These are phyloP conservation scores for Aspergillus ostianus DNA, from an alignment of 495 filamentous ascomycete genomes.

Conservation along the genomic window DNA sequence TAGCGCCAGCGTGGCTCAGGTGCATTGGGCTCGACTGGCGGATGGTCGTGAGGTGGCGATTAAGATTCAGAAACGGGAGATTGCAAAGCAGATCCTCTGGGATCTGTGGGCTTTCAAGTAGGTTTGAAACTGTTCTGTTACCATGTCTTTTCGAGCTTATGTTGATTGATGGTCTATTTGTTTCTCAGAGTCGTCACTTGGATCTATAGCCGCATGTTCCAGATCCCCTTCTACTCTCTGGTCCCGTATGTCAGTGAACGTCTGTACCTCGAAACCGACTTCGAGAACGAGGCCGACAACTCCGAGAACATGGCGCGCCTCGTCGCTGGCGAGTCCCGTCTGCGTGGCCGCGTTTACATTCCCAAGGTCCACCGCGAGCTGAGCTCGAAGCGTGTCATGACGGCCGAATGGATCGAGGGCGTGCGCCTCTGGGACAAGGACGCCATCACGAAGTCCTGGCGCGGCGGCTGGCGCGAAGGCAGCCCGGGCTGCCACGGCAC, in stretches of 20 bases:
- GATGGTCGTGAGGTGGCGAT: constrained; percentile 90
- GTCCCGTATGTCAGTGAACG: constrained; percentile 89
- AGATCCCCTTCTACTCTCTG: constrained; percentile 82
- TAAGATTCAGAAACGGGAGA: constrained; percentile 96
- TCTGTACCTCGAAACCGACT: constrained; percentile 88
- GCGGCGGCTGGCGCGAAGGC: constrained; percentile 69
- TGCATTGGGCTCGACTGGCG: constrained; percentile 83
- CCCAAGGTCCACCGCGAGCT: constrained; percentile 80
- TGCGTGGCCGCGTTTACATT: constrained; percentile 81
- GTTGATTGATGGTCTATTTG: constrained; percentile 8
- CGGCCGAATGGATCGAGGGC: constrained; percentile 97
- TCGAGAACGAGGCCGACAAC: constrained; percentile 85
- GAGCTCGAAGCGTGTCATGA: constrained; percentile 81
- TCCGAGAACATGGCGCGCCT: constrained; percentile 77
- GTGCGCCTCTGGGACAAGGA: constrained; percentile 88
- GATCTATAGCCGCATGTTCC: constrained; percentile 77
- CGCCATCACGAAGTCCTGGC: constrained; percentile 68
- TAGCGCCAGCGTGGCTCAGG: constrained; percentile 90
- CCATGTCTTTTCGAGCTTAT: not conserved
- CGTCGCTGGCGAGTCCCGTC: constrained; percentile 71
- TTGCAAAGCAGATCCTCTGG: constrained; percentile 83
- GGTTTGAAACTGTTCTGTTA: constrained; percentile 22
- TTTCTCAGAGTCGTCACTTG: constrained; percentile 62
- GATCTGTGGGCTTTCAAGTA: constrained; percentile 95
- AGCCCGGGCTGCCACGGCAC: constrained; percentile 75